Conservation (phyloP, 2,329 filamentous ascomycete genomes). For the Apiospora sp. region DNA sequence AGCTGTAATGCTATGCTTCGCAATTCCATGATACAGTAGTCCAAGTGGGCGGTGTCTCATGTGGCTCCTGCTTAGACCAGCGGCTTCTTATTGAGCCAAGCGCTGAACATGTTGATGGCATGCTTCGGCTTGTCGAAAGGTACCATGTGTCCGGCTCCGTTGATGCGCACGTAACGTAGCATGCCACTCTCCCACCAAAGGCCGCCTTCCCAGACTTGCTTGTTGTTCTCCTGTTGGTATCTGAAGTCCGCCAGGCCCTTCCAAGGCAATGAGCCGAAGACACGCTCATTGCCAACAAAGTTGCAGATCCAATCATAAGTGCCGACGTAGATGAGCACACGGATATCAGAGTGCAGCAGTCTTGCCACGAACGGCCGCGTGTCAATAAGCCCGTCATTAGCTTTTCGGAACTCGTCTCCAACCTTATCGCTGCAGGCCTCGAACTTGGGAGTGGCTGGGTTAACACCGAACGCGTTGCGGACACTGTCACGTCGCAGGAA, state of each 20-base stretch:
- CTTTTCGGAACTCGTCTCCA: constrained; percentile 42
- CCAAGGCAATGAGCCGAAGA: constrained; percentile 33
- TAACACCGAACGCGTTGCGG: constrained; percentile 33
- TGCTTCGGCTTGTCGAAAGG: constrained; percentile 27
- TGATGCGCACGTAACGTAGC: constrained; percentile 31
- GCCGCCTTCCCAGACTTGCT: constrained; percentile 28
- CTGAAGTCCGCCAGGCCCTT: constrained; percentile 34
- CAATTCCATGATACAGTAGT: too few species aligned
- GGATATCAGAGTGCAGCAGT: constrained; percentile 45
- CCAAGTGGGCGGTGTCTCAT: background rate
- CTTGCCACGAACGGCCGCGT: constrained; percentile 44
- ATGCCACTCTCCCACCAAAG: constrained; percentile 31
- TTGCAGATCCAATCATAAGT: constrained; percentile 51
- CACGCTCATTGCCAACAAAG: constrained; percentile 45
- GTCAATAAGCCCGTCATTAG: constrained; percentile 41
- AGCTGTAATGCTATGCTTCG: background rate
- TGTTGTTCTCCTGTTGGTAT: constrained; percentile 27
- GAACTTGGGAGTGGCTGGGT: constrained; percentile 29
- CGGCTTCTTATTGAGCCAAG: constrained; percentile 16
- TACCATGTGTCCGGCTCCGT: constrained; percentile 27
- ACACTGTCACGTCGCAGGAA: constrained; percentile 37
- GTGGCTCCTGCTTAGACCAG: background rate
- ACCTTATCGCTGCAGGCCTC: constrained; percentile 33
- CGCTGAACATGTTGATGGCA: constrained; percentile 19
- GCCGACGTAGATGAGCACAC: constrained; percentile 49